Conservation (phyloP, 495 filamentous ascomycete genomes). For the Penicillium fimorum region DNA sequence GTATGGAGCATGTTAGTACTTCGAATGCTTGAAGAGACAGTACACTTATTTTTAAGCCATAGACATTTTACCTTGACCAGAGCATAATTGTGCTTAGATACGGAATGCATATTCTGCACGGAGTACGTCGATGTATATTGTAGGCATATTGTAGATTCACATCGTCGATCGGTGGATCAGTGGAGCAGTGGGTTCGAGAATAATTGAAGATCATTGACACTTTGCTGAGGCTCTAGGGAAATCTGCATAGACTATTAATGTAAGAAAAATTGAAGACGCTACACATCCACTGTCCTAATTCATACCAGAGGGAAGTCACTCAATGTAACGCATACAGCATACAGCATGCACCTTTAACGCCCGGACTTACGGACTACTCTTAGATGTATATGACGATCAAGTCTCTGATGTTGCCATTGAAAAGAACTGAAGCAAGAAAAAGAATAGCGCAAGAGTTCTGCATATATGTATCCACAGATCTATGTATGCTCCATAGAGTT, state of each 20-base stretch:
- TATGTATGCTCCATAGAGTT: neutral
- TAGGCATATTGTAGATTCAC: neutral
- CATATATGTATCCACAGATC: neutral
- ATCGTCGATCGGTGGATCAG: slow-evolving; percentile 6
- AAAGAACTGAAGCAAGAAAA: neutral
- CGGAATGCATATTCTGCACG: neutral
- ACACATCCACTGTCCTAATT: neutral
- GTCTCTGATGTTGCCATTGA: neutral
- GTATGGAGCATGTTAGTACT: neutral
- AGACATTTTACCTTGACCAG: neutral
- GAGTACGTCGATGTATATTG: no score
- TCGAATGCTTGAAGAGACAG: neutral
- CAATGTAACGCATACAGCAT: neutral
- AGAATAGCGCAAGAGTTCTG: neutral
- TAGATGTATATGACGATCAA: neutral
- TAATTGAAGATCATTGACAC: neutral
- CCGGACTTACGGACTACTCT: neutral
- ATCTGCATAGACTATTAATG: neutral
- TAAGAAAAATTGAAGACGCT: neutral
- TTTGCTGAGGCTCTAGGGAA: neutral
- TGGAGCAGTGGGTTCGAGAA: slow-evolving; percentile 7
- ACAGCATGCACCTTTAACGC: neutral
- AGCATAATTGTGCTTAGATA: neutral
- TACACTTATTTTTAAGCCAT: neutral
- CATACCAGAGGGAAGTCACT: neutral